Percentiles rank a stretch among this genome's conserved stretches.
These are phyloP conservation scores for Trichoderma endophyticum DNA, from an alignment of 2,329 filamentous ascomycete species.

Conservation along the genomic window DNA sequence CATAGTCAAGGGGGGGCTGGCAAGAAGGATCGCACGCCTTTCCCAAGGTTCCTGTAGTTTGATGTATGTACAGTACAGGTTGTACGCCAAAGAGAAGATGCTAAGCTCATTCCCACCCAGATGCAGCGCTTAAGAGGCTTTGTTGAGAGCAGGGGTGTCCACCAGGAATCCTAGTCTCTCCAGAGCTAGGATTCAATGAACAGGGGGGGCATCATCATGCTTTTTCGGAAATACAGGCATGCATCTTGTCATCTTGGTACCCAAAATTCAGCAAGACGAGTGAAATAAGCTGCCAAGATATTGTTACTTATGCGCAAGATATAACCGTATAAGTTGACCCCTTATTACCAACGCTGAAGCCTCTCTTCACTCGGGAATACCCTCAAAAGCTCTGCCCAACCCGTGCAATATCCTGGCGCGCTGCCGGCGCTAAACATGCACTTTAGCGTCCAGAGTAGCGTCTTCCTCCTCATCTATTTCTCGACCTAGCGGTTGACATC, in stretches of 20 bases:
- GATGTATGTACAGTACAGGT: background rate
- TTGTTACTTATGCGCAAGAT: background rate
- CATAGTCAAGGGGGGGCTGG: background rate
- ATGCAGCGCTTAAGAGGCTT: constrained; percentile 5
- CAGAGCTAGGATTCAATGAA: background rate
- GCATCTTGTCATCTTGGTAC: background rate
- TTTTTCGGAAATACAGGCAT: too few species aligned
- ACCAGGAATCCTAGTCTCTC: background rate
- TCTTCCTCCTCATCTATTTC: constrained; percentile 1
- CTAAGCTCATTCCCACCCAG: background rate
- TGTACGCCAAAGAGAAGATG: background rate
- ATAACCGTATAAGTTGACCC: background rate
- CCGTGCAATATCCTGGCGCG: background rate
- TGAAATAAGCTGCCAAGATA: background rate
- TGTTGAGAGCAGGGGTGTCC: background rate
- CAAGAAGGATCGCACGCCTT: background rate
- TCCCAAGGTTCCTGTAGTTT: background rate
- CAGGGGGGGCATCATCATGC: background rate
- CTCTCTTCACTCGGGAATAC: background rate
- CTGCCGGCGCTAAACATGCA: background rate
- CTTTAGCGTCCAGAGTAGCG: background rate
- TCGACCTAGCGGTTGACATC: background rate
- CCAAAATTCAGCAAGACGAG: background rate
- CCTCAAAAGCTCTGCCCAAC: background rate
- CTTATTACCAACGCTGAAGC: background rate